These are phyloP conservation scores for Aphanomyces stellatus DNA, from an alignment of 352 stramenopile species.

Conservation along the genomic window DNA sequence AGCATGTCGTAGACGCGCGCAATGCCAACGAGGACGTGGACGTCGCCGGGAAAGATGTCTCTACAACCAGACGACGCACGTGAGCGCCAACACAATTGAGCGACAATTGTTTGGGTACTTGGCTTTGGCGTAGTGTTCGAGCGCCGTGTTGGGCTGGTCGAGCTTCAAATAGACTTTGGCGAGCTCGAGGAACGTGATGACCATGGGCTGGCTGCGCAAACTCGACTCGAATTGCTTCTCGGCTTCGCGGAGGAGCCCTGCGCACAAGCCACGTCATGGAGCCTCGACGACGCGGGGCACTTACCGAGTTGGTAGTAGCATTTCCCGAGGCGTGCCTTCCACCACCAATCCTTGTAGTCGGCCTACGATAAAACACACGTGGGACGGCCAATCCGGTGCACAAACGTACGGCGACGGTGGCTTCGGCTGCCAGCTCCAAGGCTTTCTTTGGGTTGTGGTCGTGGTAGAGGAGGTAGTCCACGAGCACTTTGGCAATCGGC, in stretches of 20 bases:
- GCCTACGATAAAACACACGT: not conserved
- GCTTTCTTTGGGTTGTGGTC: constrained; percentile 90
- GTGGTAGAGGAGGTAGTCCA: constrained; percentile 90
- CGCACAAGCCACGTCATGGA: not conserved
- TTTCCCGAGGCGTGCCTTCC: constrained; percentile 90
- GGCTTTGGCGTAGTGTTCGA: constrained; percentile 76
- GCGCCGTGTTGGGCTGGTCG: constrained; percentile 90
- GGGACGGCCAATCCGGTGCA: not conserved
- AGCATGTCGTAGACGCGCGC: constrained; percentile 91
- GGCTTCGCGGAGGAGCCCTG: constrained; percentile 83
- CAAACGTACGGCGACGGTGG: constrained; percentile 50
- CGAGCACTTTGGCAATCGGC: constrained; percentile 79
- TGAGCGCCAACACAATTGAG: not conserved
- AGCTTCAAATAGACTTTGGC: constrained; percentile 92
- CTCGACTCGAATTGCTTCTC: constrained; percentile 90
- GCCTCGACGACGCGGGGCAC: not conserved
- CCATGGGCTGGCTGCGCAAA: constrained; percentile 80
- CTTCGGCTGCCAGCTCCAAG: constrained; percentile 86
- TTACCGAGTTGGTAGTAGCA: constrained; percentile 90
- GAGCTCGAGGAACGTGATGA: constrained; percentile 86
- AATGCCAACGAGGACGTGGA: constrained; percentile 72
- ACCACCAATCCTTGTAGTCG: constrained; percentile 93
- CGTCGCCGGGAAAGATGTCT: constrained; percentile 65
- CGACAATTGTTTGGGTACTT: constrained; percentile 8
- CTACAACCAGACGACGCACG: constrained; percentile 8